Evolutionary conservation across 2,329 filamentous ascomycete genomes (phyloP).

Genomic region (Zopfia rhizophila): DNA sequence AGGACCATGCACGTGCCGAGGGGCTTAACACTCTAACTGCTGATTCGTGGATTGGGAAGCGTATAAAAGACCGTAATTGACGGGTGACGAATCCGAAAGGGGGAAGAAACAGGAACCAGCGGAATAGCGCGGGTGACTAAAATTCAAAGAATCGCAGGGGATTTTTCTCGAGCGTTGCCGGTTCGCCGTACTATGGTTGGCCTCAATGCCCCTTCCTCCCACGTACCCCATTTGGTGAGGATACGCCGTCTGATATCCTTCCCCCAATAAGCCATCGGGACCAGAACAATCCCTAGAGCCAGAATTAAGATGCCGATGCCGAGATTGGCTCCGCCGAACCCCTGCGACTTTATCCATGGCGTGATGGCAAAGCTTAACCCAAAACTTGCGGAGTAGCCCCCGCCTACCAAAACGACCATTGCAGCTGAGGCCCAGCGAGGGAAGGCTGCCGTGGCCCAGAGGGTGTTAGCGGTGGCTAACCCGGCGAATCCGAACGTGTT

Average conservation of each 20-base stretch:
- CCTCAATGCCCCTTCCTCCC: conserved; percentile 39
- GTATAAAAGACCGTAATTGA: too few species aligned
- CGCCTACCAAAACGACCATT: background rate
- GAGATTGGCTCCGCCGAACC: conserved; percentile 41
- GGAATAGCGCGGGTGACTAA: too few species aligned
- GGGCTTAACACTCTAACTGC: too few species aligned
- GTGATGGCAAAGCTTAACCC: conserved; percentile 33
- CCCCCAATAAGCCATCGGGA: conserved; percentile 45
- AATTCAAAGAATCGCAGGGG: too few species aligned
- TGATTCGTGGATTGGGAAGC: too few species aligned
- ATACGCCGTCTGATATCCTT: conserved; percentile 40
- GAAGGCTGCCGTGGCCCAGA: conserved; percentile 9
- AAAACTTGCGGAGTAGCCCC: conserved; percentile 27
- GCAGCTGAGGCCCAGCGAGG: conserved; percentile 4
- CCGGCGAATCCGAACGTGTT: conserved; percentile 28
- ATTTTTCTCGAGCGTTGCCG: too few species aligned
- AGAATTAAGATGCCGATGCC: conserved; percentile 50
- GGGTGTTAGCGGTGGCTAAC: conserved; percentile 27
- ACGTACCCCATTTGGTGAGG: conserved; percentile 37
- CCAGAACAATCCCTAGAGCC: conserved; percentile 31
- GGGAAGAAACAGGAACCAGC: too few species aligned
- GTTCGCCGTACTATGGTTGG: too few species aligned
- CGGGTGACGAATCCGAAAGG: too few species aligned
- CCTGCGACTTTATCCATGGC: conserved; percentile 38
- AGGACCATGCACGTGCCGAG: too few species aligned